Base-by-base conservation (phyloP, 192 early-diverging fungal species). In the Backusella parvicylindrica region DNA sequence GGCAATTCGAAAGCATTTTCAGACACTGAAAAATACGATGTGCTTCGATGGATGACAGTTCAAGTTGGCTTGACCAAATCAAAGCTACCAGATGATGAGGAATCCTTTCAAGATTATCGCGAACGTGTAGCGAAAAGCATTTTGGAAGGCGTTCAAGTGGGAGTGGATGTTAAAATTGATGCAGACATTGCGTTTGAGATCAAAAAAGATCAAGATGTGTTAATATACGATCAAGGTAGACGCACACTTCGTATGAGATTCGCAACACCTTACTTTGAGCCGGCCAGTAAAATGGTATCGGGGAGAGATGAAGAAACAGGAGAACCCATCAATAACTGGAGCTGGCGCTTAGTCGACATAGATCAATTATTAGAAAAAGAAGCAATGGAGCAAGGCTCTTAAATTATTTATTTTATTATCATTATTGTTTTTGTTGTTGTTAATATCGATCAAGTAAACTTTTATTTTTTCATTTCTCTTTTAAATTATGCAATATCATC, bases 311-410 rank as follows among this genome's bases (percentile, higher is more conserved):
- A 47, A 6, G 74, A 82, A 38, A 73, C 71, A 12, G 73, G 68
- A 2, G 77, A 82, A 28, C 76, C 76, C 4, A 78, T 75, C 21
- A 82, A 78, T 70, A 79, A 85, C 30, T 87, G 86, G 86, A 77
- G 74, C 21, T 87, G 86, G 86, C 76, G 79, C 8, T 75, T 87
- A 21, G 78, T 76, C 18, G 86, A 87, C 74, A 81, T 87, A 38
- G 86, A 87, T 43, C 82, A 87, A 50, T 74, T 85, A 60, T 60
- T 87, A 71, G 87, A 84, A 77, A 79, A 84, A 70, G 82, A 86
- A 40, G 50, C 32, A n/a, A 47, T 78, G 50, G 73, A 82, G 18
- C 6, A 72, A 38, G 31, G 68, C 21, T 41, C 36, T 28, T 60
- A 60, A 26, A 12, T 9, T 60, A 60, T 60, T 60, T 60, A 60